Base-by-base conservation (phyloP, 495 filamentous ascomycete genomes). In the Penicillium turbatum region DNA sequence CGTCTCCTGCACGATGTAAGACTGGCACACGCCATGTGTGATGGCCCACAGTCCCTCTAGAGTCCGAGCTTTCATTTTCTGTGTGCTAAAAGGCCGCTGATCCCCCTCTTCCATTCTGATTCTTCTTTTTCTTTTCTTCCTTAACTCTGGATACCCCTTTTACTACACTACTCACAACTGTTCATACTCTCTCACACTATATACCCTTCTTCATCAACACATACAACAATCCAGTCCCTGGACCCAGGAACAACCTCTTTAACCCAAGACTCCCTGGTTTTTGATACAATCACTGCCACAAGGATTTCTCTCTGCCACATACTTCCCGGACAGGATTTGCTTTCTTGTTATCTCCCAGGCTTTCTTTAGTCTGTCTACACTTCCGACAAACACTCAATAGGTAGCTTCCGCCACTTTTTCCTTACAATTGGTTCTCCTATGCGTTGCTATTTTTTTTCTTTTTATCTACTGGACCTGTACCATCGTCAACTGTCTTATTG, bases 331-430 rank as follows among this genome's bases (percentile, higher is more conserved):
- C 60, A 71, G 72, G 72, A 75, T 66, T 62, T 69, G 56, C 56
- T 64, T 69, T 68, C 48, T 51, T 71, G 54, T 64, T 62, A 32
- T 63, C 60, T 57, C 61, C 65, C 65, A 71, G 70, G 66, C 67
- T 66, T 62, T 55, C 16, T 62, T 57, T 61, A 55, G 69, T 70
- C 67, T 72, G 65, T 57, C 57, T 30, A 56, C 48, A 27, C 51
- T 56, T 31, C 48, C 53, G 53, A 57, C 55, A 66, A 59, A 72
- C 65, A 69, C 48, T 64, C 66, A 71, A 68, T 68, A 77, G 74
- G 74, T 77, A 77, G 74, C 65, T 62, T 67, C 72, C 70, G 59
- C 63, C 61, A 66, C 67, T 55, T 59, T 70, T 71, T 68, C 61
- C 42, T 67, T 51, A 42, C 47, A 51, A 50, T 47, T 49, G 36